phyloP scores from a whole-genome alignment of 768 basidiomycete genomes.

The Serendipita sp. region DNA sequence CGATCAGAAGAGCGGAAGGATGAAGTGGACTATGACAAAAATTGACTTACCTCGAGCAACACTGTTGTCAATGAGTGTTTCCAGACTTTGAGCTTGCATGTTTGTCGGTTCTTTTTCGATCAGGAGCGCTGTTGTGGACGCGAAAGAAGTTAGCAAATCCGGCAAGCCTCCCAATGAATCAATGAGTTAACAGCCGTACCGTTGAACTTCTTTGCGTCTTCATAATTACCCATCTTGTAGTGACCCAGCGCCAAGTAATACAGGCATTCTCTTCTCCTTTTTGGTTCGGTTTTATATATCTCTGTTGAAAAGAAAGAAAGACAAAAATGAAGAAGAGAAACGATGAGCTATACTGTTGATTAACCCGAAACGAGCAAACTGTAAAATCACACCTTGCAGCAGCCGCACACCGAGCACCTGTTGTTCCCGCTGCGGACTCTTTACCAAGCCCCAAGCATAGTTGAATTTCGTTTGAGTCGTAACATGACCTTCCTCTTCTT shows the following conservation, averaged over 20 bases:
- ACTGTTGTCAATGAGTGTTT: conserved; percentile 70
- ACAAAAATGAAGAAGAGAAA: not conserved
- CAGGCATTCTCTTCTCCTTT: conserved; percentile 80
- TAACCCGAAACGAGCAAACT: not conserved
- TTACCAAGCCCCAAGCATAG: conserved; percentile 92
- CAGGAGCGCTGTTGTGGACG: conserved; percentile 43
- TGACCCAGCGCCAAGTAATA: conserved; percentile 95
- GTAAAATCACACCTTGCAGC: conserved; percentile 52
- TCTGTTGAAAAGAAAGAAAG: conserved; percentile 32
- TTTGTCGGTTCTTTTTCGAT: conserved; percentile 88
- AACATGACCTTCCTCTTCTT: conserved; percentile 66
- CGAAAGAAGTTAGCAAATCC: not conserved
- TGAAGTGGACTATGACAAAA: not conserved
- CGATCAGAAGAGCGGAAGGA: not conserved
- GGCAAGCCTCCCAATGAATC: not conserved
- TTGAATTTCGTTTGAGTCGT: conserved; percentile 96
- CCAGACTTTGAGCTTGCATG: conserved; percentile 78
- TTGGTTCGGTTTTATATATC: conserved; percentile 76
- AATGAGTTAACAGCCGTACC: conserved; percentile 35
- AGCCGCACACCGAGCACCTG: conserved; percentile 86
- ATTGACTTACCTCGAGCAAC: conserved; percentile 54
- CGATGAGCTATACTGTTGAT: not conserved
- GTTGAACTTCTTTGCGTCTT: conserved; percentile 85
- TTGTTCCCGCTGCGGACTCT: conserved; percentile 68
- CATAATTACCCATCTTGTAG: conserved; percentile 92